These are phyloP conservation scores for Hypoxylon perforatum DNA, from an alignment of 495 filamentous ascomycete species.

Conservation along the genomic window DNA sequence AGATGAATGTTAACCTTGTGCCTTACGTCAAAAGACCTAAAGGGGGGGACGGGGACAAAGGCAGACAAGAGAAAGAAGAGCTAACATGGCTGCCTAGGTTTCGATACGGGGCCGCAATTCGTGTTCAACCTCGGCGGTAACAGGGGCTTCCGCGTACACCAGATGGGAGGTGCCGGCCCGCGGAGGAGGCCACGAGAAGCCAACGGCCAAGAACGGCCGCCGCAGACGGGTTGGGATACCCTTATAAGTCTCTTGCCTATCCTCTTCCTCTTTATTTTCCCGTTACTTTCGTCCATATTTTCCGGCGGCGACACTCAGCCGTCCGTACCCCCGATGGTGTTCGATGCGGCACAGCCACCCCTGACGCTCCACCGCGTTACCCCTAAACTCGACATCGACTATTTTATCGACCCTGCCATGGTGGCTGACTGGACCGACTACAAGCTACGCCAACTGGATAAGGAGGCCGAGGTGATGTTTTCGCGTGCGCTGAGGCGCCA, in stretches of 20 bases:
- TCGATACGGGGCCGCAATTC: slow-evolving; percentile 82
- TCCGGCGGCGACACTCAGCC: slow-evolving; percentile 65
- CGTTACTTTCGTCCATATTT: slow-evolving; percentile 84
- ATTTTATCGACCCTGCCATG: slow-evolving; percentile 84
- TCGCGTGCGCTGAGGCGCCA: slow-evolving; percentile 70
- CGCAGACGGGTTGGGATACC: slow-evolving; percentile 65
- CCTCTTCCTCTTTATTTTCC: slow-evolving; percentile 87
- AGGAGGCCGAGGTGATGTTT: slow-evolving; percentile 77
- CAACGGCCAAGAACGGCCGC: slow-evolving; percentile 57
- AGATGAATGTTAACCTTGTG: slow-evolving; percentile 16
- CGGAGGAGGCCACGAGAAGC: slow-evolving; percentile 76
- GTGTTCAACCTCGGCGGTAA: slow-evolving; percentile 92
- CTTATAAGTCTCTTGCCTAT: slow-evolving; percentile 80
- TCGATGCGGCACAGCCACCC: slow-evolving; percentile 72
- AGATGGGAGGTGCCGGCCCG: slow-evolving; percentile 78
- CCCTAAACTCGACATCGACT: slow-evolving; percentile 75
- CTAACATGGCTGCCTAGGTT: slow-evolving; percentile 47
- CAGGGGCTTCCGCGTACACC: slow-evolving; percentile 84
- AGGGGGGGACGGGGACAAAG: slow-evolving; percentile 14
- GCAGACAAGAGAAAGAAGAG: neutral
- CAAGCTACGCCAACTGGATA: slow-evolving; percentile 79
- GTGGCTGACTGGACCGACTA: slow-evolving; percentile 72
- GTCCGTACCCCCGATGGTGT: slow-evolving; percentile 75
- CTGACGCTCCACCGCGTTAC: slow-evolving; percentile 80
- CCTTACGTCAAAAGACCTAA: neutral